Evolutionary conservation across 768 basidiomycete species (phyloP).

Genomic region (Asterophora parasitica): DNA sequence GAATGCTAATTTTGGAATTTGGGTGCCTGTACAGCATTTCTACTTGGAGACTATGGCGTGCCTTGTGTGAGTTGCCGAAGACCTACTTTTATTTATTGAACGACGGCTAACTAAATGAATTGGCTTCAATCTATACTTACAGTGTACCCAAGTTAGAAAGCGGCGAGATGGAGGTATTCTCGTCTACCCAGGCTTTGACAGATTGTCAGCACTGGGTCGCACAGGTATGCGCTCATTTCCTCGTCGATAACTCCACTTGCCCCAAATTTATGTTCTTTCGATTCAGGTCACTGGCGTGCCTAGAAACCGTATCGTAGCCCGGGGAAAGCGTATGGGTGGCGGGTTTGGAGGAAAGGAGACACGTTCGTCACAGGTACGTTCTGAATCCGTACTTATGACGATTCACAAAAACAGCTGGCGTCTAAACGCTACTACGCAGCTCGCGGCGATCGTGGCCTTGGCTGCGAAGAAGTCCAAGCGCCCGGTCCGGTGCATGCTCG

Average conservation of each 20-base stretch:
- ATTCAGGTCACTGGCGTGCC: conserved; percentile 16
- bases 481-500: conserved; percentile 16
- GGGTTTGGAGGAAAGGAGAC: conserved; percentile 16
- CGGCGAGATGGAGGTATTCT: conserved; percentile 15
- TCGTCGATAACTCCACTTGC: not conserved
- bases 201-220: conserved; percentile 15
- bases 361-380: conserved; percentile 8
- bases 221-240: conserved; percentile 4
- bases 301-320: conserved; percentile 12
- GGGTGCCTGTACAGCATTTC: conserved; percentile 8
- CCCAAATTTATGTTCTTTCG: not conserved
- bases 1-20: no score
- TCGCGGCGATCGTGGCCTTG: conserved; percentile 11
- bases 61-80: conserved; percentile 5
- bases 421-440: conserved; percentile 3
- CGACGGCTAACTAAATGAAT: not conserved
- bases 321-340: conserved; percentile 13
- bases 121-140: not conserved
- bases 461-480: conserved; percentile 15
- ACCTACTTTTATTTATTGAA: not conserved
- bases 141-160: conserved; percentile 15
- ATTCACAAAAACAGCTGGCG: not conserved
- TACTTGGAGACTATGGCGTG: conserved; percentile 17
- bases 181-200: conserved; percentile 12
- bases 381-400: no score